phyloP scores from a whole-genome alignment of 495 filamentous ascomycete species.

The Lophiostoma macrostomum region DNA sequence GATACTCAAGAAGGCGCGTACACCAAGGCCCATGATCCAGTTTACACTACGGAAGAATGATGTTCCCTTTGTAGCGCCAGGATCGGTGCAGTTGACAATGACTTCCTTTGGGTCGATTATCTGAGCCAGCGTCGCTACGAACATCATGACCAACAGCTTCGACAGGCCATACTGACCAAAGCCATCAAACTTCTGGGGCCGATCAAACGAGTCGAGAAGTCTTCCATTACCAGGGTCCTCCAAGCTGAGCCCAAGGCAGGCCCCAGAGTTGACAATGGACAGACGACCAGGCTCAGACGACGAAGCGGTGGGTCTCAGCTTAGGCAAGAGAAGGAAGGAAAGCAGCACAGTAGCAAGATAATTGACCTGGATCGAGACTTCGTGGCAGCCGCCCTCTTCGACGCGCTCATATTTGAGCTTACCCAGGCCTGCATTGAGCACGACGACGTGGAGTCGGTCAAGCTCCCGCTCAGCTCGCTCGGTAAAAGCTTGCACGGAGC shows the following conservation, averaged over 20 bases:
- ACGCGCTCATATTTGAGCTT: conserved; percentile 33
- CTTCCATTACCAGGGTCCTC: background rate
- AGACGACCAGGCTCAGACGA: conserved; percentile 26
- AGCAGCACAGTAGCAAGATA: conserved; percentile 32
- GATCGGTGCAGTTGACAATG: background rate
- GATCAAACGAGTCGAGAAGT: background rate
- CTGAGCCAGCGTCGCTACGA: background rate
- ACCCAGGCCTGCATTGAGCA: conserved; percentile 48
- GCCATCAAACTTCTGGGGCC: background rate
- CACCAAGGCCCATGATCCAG: background rate
- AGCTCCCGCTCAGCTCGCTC: conserved; percentile 40
- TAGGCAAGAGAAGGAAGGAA: conserved; percentile 41
- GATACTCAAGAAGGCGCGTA: background rate
- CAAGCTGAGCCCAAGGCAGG: background rate
- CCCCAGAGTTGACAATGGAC: conserved; percentile 33
- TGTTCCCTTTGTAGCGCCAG: background rate
- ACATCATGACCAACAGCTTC: background rate
- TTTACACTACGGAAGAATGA: background rate
- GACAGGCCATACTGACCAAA: background rate
- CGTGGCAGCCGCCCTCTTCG: conserved; percentile 42
- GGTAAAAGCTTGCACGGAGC: conserved; percentile 50
- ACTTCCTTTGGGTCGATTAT: background rate
- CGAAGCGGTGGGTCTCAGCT: conserved; percentile 28
- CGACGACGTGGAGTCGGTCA: conserved; percentile 41
- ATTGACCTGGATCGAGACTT: conserved; percentile 52